A percentile compares a stretch with the other conserved stretches of the same genome.
phyloP scores from a whole-genome alignment of 495 filamentous ascomycete genomes.

The Penicillium chermesinum region DNA sequence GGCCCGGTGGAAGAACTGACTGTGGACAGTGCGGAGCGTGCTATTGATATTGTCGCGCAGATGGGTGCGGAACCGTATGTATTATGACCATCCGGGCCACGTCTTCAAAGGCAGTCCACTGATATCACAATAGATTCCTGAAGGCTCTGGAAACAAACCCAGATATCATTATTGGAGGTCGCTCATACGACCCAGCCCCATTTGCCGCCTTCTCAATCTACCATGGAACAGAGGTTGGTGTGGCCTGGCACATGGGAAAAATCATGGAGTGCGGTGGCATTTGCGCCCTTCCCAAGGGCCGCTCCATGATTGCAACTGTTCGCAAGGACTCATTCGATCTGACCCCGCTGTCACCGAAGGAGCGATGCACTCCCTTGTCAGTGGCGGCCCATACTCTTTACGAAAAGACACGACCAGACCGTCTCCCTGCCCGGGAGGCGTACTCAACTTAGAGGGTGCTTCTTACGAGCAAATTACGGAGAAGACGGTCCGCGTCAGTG shows the following conservation, averaged over 20 bases:
- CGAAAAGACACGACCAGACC: conserved; percentile 46
- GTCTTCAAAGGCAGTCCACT: neutral
- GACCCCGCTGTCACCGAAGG: conserved; percentile 22
- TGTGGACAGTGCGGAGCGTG: conserved; percentile 29
- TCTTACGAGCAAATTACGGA: conserved; percentile 39
- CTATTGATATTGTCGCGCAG: conserved; percentile 26
- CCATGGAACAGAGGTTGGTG: conserved; percentile 21
- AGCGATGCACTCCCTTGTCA: conserved; percentile 37
- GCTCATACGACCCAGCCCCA: conserved; percentile 47
- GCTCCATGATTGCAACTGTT: conserved; percentile 30
- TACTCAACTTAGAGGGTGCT: conserved; percentile 31
- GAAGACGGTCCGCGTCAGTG: conserved; percentile 33
- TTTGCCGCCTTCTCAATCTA: conserved; percentile 40
- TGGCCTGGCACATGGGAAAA: conserved; percentile 48
- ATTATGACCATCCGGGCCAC: neutral
- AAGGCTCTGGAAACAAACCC: conserved; percentile 35
- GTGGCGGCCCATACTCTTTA: conserved; percentile 50
- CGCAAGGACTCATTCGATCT: conserved; percentile 41
- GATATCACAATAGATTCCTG: conserved; percentile 11
- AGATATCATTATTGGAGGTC: conserved; percentile 44
- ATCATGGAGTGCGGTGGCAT: conserved; percentile 47
- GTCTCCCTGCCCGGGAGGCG: conserved; percentile 41
- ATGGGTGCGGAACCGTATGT: conserved; percentile 23
- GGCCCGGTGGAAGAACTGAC: conserved; percentile 34
- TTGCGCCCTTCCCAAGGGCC: conserved; percentile 44